Base-by-base conservation (phyloP, 2,329 filamentous ascomycete genomes). In the Rhinocladiella mackenziei region DNA sequence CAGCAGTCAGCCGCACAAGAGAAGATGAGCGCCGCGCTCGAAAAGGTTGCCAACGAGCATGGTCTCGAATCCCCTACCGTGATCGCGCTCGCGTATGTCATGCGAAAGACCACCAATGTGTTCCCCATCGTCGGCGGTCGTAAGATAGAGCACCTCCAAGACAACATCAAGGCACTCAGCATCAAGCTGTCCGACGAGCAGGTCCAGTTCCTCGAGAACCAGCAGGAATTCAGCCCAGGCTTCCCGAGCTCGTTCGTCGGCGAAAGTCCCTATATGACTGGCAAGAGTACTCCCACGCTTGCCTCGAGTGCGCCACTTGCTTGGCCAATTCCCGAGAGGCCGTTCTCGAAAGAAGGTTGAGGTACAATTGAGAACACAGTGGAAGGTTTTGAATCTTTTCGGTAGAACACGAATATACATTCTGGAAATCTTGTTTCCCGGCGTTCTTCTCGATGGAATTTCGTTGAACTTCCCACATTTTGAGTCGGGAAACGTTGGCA, bases 61-160 rank as follows among this genome's bases (percentile, higher is more conserved):
- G 73, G 74, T 1, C 67, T 72, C 1, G 67, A 73, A 22, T 65
- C 60, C 2, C 71, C 86, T 36, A 83, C 80, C 3, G 75, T 75
- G 26, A 66, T 86, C 23, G 84, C 84, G 6, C 65, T 89, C 17
- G 84, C 84, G 2, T 89, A 89, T 58, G 79, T 88, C 10, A 75
- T 85, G 72, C 74, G 79, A 53, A 87, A 88, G 66, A 70, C 80
- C 1, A 77, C 82, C 0, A 79, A 86, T 56, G 80, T 88, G 9
- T 86, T 86, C 58, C 85, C 85, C 1, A 79, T 89, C 29, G 70
- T 87, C 3, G 84, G 84, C 8, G 81, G 81, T 0, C 74, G 83
- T 8, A 87, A 80, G 55, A 62, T 85, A 7, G 77, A 82, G 37
- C 83, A 89, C 59, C 66, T 89, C 29, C 76, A 81, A 58, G 73